A percentile compares a stretch with the other conserved stretches of the same genome.
Conservation (phyloP, 2,329 filamentous ascomycete species). For the Metarhizium sp. region DNA sequence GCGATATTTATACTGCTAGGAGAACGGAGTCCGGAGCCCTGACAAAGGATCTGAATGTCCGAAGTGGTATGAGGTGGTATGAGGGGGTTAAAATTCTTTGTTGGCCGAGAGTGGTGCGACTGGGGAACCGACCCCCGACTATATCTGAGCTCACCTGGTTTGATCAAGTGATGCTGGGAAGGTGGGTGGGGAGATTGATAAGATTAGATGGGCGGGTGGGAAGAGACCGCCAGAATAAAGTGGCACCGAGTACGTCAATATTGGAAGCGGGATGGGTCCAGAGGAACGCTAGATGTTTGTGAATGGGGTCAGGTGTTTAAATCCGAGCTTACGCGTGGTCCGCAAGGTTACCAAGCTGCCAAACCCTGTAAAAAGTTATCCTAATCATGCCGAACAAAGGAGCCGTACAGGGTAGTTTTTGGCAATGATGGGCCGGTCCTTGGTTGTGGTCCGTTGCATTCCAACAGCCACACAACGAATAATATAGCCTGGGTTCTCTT, state of each 20-base stretch:
- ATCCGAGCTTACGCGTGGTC: not conserved
- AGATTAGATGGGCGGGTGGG: constrained; percentile 10
- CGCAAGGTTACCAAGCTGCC: not conserved
- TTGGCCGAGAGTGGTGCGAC: not conserved
- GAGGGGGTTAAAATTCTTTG: not conserved
- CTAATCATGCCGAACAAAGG: not conserved
- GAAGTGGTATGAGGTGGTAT: not conserved
- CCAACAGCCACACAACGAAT: too few species aligned
- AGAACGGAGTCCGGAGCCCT: not conserved
- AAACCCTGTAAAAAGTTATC: not conserved
- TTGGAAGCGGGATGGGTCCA: not conserved
- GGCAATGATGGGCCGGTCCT: not conserved
- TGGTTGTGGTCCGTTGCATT: not conserved
- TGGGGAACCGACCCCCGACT: not conserved
- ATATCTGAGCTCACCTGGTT: not conserved
- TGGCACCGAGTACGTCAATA: not conserved
- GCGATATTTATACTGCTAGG: not conserved
- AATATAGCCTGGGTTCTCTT: too few species aligned
- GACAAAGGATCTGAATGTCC: not conserved
- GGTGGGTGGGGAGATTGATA: constrained; percentile 10
- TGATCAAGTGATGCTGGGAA: constrained; percentile 5
- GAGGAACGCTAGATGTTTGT: too few species aligned
- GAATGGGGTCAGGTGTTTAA: not conserved
- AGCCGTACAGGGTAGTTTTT: not conserved
- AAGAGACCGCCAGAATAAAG: not conserved